Conservation (phyloP, 768 basidiomycete species). For the Suillus decipiens region DNA sequence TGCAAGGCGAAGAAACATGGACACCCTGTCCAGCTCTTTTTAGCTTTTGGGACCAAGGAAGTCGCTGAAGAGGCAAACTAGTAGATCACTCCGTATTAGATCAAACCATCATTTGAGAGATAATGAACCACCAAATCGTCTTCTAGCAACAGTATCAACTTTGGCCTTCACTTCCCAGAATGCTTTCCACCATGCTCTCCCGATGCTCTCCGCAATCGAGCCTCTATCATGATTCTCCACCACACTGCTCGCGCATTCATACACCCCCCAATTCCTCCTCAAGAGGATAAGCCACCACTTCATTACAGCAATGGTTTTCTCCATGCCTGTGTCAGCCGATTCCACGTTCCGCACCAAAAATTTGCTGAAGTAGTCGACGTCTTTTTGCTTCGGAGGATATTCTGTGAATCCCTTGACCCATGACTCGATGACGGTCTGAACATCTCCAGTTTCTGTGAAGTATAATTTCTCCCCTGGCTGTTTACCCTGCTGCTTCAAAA, state of each 20-base stretch:
- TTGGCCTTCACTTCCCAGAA: slow-evolving; percentile 68
- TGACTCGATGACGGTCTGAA: slow-evolving; percentile 67
- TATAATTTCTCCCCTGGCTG: slow-evolving; percentile 53
- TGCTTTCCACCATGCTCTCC: slow-evolving; percentile 79
- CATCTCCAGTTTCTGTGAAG: slow-evolving; percentile 67
- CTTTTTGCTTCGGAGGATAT: slow-evolving; percentile 67
- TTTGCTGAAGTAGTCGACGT: slow-evolving; percentile 73
- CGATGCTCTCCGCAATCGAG: slow-evolving; percentile 45
- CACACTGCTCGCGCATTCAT: slow-evolving; percentile 43
- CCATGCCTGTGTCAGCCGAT: slow-evolving; percentile 66
- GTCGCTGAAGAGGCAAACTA: not conserved
- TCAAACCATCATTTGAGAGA: slow-evolving; percentile 50
- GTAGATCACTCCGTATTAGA: not conserved
- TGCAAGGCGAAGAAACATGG: slow-evolving; percentile 34
- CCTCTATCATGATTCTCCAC: slow-evolving; percentile 33
- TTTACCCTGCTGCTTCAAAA: slow-evolving; percentile 57
- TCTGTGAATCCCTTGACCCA: slow-evolving; percentile 73
- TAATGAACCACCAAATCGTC: slow-evolving; percentile 73
- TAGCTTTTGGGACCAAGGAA: slow-evolving; percentile 53
- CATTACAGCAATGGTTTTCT: slow-evolving; percentile 68
- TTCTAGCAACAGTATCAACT: slow-evolving; percentile 65
- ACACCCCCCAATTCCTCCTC: slow-evolving; percentile 60
- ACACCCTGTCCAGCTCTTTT: slow-evolving; percentile 47
- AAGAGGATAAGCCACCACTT: slow-evolving; percentile 83
- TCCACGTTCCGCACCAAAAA: slow-evolving; percentile 73